phyloP scores from a whole-genome alignment of 1,284 basidiomycete species.

The Gomphus bonarii region DNA sequence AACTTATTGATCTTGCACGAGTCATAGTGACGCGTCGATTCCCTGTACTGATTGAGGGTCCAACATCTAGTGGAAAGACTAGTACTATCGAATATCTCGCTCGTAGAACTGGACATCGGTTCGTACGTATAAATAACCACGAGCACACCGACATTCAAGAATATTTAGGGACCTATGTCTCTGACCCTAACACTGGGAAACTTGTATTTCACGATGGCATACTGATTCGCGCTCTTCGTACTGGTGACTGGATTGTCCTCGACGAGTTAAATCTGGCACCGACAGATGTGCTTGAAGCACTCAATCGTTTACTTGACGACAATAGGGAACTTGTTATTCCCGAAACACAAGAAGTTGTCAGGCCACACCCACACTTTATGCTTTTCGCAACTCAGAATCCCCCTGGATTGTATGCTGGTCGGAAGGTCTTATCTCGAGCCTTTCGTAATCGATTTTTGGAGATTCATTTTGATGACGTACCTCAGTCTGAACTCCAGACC shows the following conservation, averaged over 20 bases:
- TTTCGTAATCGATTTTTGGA: slow-evolving; percentile 99
- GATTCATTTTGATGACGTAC: slow-evolving; percentile 97
- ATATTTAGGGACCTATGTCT: slow-evolving; percentile 95
- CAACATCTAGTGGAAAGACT: slow-evolving; percentile 96
- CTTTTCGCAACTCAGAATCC: slow-evolving; percentile 99
- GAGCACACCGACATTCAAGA: slow-evolving; percentile 99
- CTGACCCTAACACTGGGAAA: slow-evolving; percentile 86
- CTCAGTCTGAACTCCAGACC: slow-evolving; percentile 85
- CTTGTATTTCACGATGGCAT: slow-evolving; percentile 92
- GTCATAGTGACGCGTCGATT: slow-evolving; percentile 86
- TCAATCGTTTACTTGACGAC: slow-evolving; percentile 95
- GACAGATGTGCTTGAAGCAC: slow-evolving; percentile 94
- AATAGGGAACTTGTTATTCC: slow-evolving; percentile 95
- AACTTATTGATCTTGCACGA: slow-evolving; percentile 86
- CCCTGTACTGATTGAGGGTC: slow-evolving; percentile 96
- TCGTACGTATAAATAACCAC: slow-evolving; percentile 99
- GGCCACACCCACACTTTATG: slow-evolving; percentile 94
- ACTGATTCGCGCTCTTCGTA: slow-evolving; percentile 84
- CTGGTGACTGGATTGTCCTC: slow-evolving; percentile 96
- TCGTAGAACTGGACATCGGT: slow-evolving; percentile 85
- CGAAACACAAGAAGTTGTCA: slow-evolving; percentile 92
- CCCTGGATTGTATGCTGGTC: slow-evolving; percentile 92
- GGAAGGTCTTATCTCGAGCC: slow-evolving; percentile 91
- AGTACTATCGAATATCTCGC: slow-evolving; percentile 96
- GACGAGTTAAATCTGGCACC: slow-evolving; percentile 98